phyloP scores from a whole-genome alignment of 2,329 filamentous ascomycete genomes.

The Calonectria montana region DNA sequence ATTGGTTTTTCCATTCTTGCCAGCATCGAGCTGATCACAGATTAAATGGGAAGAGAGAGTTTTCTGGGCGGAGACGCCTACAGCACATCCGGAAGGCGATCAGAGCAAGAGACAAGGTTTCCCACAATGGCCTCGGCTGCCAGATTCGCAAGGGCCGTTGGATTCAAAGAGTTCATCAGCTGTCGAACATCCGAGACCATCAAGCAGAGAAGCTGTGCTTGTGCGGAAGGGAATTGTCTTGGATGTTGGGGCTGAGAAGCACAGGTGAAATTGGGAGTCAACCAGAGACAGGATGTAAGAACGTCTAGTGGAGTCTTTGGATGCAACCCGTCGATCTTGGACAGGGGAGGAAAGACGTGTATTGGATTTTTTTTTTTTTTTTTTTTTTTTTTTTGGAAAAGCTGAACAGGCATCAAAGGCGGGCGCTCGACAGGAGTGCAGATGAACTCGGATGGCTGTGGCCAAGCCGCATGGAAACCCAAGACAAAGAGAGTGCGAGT shows the following conservation, averaged over 20 bases:
- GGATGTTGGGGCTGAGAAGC: neutral
- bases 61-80: neutral
- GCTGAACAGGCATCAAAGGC: neutral
- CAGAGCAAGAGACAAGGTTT: neutral
- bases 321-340: slow-evolving; percentile 8
- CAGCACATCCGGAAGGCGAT: neutral
- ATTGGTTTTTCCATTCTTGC: neutral
- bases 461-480: neutral
- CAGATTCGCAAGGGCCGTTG: neutral
- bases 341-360: neutral
- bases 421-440: neutral
- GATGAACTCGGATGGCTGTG: neutral
- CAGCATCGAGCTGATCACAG: neutral
- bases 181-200: neutral
- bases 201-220: neutral
- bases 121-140: neutral
- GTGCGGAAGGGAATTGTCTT: neutral
- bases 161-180: neutral
- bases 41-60: neutral
- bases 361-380: neutral
- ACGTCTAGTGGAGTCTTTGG: slow-evolving; percentile 7
- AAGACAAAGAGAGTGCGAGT: neutral
- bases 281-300: neutral
- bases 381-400: neutral
- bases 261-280: neutral